These are phyloP conservation scores for Anisogramma anomala DNA, from an alignment of 2,329 filamentous ascomycete genomes.

Conservation along the genomic window DNA sequence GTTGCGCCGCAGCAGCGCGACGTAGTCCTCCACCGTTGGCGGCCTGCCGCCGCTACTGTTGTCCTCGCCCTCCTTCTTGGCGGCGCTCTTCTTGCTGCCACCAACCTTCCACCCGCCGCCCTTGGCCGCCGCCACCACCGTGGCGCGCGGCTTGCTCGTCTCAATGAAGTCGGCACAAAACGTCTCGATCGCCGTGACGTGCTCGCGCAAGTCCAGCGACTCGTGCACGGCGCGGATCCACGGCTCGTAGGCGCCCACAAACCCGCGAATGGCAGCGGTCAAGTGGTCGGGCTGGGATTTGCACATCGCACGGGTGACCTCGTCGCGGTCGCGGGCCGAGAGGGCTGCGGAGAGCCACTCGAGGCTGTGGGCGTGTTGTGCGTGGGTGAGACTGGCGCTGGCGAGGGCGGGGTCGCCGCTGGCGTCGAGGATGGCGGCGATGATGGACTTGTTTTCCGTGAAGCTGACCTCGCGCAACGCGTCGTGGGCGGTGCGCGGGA, in stretches of 20 bases:
- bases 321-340: constrained; percentile 60
- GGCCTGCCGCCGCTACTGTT: constrained; percentile 25
- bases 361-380: constrained; percentile 52
- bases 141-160: constrained; percentile 37
- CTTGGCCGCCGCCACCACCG: constrained; percentile 38
- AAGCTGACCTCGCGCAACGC: constrained; percentile 45
- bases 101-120: not conserved
- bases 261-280: constrained; percentile 55
- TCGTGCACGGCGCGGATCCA: constrained; percentile 63
- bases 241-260: constrained; percentile 58
- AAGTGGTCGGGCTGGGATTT: constrained; percentile 58
- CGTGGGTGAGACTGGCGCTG: constrained; percentile 39
- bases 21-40: constrained; percentile 61
- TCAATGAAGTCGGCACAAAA: constrained; percentile 65
- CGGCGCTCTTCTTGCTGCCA: constrained; percentile 24
- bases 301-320: constrained; percentile 56
- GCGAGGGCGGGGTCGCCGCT: constrained; percentile 36
- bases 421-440: constrained; percentile 51
- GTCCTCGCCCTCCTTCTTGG: constrained; percentile 28
- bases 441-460: constrained; percentile 44
- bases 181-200: constrained; percentile 52
- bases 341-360: constrained; percentile 63
- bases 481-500: constrained; percentile 45
- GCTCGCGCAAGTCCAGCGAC: constrained; percentile 57
- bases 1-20: constrained; percentile 54